A percentile compares a stretch with the other conserved stretches of the same genome.
These are phyloP conservation scores for Trichoderma guizhouense DNA, from an alignment of 2,329 filamentous ascomycete species.

Conservation along the genomic window DNA sequence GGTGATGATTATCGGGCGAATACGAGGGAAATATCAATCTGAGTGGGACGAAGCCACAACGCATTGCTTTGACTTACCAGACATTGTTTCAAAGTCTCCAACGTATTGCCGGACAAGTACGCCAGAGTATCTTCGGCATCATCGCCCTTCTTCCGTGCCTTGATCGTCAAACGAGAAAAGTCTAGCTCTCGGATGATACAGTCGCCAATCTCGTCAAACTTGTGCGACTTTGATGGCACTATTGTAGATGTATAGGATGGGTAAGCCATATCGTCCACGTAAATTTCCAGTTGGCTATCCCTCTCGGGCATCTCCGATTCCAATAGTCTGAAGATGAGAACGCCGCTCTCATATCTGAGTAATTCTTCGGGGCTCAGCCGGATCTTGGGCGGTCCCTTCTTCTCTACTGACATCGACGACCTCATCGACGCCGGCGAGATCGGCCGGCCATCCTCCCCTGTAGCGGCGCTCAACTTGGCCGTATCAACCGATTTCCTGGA, in stretches of 20 bases:
- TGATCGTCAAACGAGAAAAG: slow-evolving; percentile 86
- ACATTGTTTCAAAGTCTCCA: slow-evolving; percentile 84
- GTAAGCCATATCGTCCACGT: slow-evolving; percentile 94
- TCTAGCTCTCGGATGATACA: slow-evolving; percentile 97
- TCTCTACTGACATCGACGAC: slow-evolving; percentile 41
- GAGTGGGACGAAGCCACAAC: not conserved
- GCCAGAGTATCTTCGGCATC: slow-evolving; percentile 75
- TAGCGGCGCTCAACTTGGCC: slow-evolving; percentile 33
- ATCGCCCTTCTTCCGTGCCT: slow-evolving; percentile 76
- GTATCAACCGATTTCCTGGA: slow-evolving; percentile 6
- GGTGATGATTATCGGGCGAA: not conserved
- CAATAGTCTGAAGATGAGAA: slow-evolving; percentile 91
- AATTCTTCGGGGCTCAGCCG: slow-evolving; percentile 77
- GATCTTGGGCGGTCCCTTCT: slow-evolving; percentile 67
- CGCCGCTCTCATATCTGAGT: slow-evolving; percentile 79
- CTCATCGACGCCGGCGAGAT: slow-evolving; percentile 38
- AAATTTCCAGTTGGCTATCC: slow-evolving; percentile 76
- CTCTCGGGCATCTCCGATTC: slow-evolving; percentile 79
- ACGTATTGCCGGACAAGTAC: slow-evolving; percentile 77
- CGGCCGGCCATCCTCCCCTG: slow-evolving; percentile 26
- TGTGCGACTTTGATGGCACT: slow-evolving; percentile 64
- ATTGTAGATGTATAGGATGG: slow-evolving; percentile 81
- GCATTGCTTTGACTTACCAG: slow-evolving; percentile 53
- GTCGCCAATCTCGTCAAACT: slow-evolving; percentile 90
- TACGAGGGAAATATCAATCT: not conserved